Evolutionary conservation across 176 grass and related monocot species (phyloP).

Genomic region (Ananas comosus): DNA sequence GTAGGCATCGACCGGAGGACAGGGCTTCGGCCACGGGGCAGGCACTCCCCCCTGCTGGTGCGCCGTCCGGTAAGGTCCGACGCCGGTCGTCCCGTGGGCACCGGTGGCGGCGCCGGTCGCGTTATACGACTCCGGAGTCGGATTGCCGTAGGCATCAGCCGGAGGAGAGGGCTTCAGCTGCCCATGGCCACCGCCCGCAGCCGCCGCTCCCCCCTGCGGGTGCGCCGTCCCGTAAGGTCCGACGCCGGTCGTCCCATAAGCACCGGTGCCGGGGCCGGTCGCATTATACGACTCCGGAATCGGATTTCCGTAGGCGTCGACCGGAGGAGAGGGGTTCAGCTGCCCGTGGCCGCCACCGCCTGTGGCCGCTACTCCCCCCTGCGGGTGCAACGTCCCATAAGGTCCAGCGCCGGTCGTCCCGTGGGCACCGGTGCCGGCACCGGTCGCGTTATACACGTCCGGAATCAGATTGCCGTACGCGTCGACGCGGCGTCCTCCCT

Average conservation of each 20-base stretch:
- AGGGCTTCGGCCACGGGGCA: too few species aligned
- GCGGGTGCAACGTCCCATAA: not conserved
- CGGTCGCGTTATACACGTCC: not conserved
- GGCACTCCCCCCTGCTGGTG: too few species aligned
- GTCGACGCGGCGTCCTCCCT: conserved; percentile 35
- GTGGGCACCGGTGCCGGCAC: not conserved
- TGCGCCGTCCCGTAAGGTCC: not conserved
- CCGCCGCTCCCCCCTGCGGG: too few species aligned
- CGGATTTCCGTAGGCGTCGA: conserved; percentile 59
- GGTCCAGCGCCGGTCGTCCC: not conserved
- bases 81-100: too few species aligned
- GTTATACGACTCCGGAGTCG: conserved; percentile 15
- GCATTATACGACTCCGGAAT: conserved; percentile 11
- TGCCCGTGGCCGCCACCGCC: not conserved
- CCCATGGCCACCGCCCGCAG: too few species aligned
- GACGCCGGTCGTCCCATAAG: too few species aligned
- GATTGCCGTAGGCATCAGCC: conserved; percentile 58
- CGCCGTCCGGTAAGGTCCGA: not conserved
- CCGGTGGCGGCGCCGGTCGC: not conserved
- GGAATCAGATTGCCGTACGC: conserved; percentile 56
- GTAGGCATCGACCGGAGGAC: too few species aligned
- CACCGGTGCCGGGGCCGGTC: not conserved
- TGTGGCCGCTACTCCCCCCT: too few species aligned
- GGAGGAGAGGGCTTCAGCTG: not conserved
- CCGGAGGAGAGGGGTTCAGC: conserved; percentile 24